Evolutionary conservation across 306 rosid genomes (phyloP).

Genomic region (Trifolium subterraneum): DNA sequence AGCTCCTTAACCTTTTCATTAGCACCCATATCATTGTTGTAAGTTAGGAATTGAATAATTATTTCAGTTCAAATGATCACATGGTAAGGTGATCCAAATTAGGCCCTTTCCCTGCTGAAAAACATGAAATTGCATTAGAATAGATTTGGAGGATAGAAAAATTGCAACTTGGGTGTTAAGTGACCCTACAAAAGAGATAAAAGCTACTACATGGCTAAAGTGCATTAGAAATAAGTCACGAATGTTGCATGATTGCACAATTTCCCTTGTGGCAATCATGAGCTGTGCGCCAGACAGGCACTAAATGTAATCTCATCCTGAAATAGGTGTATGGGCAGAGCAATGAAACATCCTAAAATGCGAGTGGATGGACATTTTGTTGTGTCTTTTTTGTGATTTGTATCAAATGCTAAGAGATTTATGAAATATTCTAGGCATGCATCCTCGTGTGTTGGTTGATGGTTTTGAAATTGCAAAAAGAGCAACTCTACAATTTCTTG

Average conservation of each 20-base stretch:
- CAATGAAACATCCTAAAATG: neutral
- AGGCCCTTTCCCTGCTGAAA: neutral
- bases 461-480: conserved; percentile 96
- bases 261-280: conserved; percentile 3
- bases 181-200: neutral
- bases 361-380: neutral
- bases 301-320: neutral
- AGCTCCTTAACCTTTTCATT: neutral
- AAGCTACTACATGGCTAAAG: neutral
- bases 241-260: neutral
- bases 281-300: neutral
- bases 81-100: neutral
- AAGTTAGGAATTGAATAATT: neutral
- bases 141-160: conserved; percentile 2
- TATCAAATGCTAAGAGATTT: neutral
- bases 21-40: neutral
- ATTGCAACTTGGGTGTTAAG: neutral
- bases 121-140: neutral
- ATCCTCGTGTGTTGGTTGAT: conserved; percentile 96
- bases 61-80: neutral
- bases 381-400: neutral
- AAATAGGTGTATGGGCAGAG: neutral
- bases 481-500: conserved; percentile 91
- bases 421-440: conserved; percentile 73
- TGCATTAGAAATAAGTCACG: neutral